These are phyloP conservation scores for Phanerochaete sordida DNA, from an alignment of 768 basidiomycete species.

Conservation along the genomic window DNA sequence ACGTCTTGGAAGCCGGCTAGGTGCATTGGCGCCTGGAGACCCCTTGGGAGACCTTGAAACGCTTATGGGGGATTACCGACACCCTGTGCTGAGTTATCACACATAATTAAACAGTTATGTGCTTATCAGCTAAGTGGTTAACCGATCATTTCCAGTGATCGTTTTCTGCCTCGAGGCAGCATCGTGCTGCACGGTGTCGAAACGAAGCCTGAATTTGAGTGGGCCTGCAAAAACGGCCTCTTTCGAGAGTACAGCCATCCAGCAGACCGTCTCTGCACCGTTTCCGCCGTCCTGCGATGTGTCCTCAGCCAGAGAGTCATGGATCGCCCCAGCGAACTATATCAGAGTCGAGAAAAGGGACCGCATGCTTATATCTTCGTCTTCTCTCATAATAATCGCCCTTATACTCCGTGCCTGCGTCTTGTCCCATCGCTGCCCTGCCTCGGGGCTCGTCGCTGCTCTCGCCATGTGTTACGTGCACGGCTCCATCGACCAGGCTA, in stretches of 20 bases:
- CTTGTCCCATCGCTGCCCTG: conserved; percentile 20
- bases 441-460: conserved; percentile 13
- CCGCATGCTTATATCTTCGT: conserved; percentile 36
- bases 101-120: neutral
- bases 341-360: conserved; percentile 37
- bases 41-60: too few relatives aligned
- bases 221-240: conserved; percentile 20
- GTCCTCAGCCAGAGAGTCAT: conserved; percentile 23
- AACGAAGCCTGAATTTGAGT: conserved; percentile 21
- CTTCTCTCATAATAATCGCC: conserved; percentile 37
- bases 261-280: conserved; percentile 13
- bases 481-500: conserved; percentile 66
- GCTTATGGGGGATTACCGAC: too few relatives aligned
- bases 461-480: conserved; percentile 68
- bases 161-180: conserved; percentile 28
- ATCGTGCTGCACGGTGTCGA: conserved; percentile 22
- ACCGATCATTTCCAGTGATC: conserved; percentile 12
- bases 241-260: conserved; percentile 15
- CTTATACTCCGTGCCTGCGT: conserved; percentile 29
- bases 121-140: conserved; percentile 13
- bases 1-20: too few relatives aligned
- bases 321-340: conserved; percentile 34
- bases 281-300: conserved; percentile 17
- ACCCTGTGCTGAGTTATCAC: neutral
- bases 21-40: too few relatives aligned